Conservation (phyloP, 139 green algal species). For the Desmodesmus armatus region DNA sequence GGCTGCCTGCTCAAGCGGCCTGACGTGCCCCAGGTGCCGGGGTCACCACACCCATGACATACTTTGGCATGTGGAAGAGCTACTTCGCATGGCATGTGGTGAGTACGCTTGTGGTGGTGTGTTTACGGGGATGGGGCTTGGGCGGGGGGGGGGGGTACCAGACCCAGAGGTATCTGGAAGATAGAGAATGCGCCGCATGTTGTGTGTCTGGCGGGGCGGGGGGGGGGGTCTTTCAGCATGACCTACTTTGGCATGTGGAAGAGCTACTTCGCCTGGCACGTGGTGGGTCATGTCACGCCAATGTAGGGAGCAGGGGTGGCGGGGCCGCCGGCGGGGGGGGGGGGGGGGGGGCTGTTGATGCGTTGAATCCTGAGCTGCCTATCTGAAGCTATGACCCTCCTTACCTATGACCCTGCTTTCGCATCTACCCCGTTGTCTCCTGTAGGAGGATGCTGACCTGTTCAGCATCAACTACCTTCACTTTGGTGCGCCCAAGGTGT, state of each 20-base stretch:
- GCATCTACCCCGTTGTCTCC: not conserved
- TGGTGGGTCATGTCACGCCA: too few relatives aligned
- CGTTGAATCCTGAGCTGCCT: too few relatives aligned
- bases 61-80: constrained; percentile 85
- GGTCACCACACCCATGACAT: constrained; percentile 82
- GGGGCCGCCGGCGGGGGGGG: too few relatives aligned
- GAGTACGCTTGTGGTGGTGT: too few relatives aligned
- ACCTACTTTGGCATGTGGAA: constrained; percentile 88
- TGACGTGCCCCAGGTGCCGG: constrained; percentile 57
- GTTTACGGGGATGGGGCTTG: not conserved
- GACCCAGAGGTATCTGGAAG: too few relatives aligned
- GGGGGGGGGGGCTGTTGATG: too few relatives aligned
- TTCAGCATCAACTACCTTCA: constrained; percentile 97
- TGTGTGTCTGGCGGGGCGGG: not conserved
- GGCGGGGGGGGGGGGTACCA: too few relatives aligned
- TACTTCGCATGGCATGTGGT: constrained; percentile 75
- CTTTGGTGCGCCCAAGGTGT: constrained; percentile 92
- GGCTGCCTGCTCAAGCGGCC: constrained; percentile 57
- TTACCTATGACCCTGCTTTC: too few relatives aligned
- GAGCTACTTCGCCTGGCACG: constrained; percentile 75
- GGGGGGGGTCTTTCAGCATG: too few relatives aligned
- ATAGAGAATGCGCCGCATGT: too few relatives aligned
- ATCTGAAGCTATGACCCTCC: too few relatives aligned
- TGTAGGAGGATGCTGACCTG: constrained; percentile 93
- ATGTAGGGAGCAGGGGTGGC: too few relatives aligned